Conservation (phyloP, 768 basidiomycete genomes). For the Inosperma sp. region DNA sequence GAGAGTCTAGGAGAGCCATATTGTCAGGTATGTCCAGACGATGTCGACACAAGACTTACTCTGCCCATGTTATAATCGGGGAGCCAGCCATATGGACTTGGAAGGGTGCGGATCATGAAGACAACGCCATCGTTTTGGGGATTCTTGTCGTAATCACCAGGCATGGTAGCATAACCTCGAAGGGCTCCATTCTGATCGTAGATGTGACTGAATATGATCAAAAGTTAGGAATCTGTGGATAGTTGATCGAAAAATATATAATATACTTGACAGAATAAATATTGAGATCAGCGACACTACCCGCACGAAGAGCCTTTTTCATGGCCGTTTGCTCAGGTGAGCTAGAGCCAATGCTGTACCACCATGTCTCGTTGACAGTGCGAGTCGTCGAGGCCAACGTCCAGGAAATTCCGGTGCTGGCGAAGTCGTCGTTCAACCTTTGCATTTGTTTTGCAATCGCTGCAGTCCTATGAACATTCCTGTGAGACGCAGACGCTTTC, state of each 20-base stretch:
- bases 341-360: constrained; percentile 38
- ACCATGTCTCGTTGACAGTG: constrained; percentile 46
- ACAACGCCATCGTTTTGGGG: constrained; percentile 48
- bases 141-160: constrained; percentile 33
- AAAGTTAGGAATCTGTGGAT: neutral
- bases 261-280: constrained; percentile 48
- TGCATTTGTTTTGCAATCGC: too few relatives aligned
- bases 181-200: constrained; percentile 35
- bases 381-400: constrained; percentile 39
- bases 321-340: constrained; percentile 42
- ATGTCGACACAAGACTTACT: constrained; percentile 13
- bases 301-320: constrained; percentile 43
- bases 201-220: constrained; percentile 28
- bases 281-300: constrained; percentile 40
- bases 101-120: constrained; percentile 38
- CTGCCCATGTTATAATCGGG: constrained; percentile 44
- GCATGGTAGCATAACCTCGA: constrained; percentile 55
- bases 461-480: too few relatives aligned
- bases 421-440: constrained; percentile 44
- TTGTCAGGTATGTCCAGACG: constrained; percentile 17
- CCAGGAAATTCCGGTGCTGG: constrained; percentile 35
- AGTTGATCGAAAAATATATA: neutral
- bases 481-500: too few relatives aligned
- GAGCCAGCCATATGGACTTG: constrained; percentile 39
- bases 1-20: constrained; percentile 32